A percentile compares a stretch with the other conserved stretches of the same genome.
Conservation (phyloP, 108 stramenopile species). For the Aurantiochytrium sp. region DNA sequence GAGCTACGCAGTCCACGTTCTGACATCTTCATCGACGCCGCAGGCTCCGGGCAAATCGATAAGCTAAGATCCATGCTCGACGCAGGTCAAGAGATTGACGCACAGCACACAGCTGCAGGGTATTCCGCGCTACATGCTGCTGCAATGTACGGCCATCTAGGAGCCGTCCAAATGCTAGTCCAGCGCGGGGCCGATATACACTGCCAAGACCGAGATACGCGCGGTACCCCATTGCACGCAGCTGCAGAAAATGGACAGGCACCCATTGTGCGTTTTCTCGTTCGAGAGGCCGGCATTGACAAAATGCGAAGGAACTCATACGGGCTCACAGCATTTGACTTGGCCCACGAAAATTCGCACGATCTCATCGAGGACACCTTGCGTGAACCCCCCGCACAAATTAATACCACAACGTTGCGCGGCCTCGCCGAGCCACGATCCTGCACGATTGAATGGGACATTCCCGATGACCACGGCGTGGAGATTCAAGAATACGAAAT, state of each 20-base stretch:
- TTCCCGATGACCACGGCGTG: neutral
- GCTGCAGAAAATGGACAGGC: constrained; percentile 11
- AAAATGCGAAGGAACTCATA: neutral
- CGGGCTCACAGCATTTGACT: neutral
- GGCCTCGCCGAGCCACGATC: neutral
- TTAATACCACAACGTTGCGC: neutral
- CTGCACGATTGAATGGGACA: neutral
- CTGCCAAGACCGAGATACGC: neutral
- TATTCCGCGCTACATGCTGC: neutral
- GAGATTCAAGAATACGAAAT: neutral
- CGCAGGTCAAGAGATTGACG: neutral
- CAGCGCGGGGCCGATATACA: neutral
- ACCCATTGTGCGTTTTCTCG: neutral
- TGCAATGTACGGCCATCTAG: neutral
- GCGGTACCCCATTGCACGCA: neutral
- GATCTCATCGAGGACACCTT: neutral
- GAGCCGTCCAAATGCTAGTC: neutral
- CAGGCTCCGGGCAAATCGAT: neutral
- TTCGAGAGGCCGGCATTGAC: neutral
- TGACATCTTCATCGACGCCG: neutral
- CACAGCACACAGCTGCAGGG: neutral
- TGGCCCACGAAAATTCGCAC: neutral
- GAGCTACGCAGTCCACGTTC: neutral
- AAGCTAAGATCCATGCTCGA: neutral
- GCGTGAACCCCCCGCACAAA: neutral